These are phyloP conservation scores for Gastrodia elata DNA, from an alignment of 106 monocot genomes.

Conservation along the genomic window DNA sequence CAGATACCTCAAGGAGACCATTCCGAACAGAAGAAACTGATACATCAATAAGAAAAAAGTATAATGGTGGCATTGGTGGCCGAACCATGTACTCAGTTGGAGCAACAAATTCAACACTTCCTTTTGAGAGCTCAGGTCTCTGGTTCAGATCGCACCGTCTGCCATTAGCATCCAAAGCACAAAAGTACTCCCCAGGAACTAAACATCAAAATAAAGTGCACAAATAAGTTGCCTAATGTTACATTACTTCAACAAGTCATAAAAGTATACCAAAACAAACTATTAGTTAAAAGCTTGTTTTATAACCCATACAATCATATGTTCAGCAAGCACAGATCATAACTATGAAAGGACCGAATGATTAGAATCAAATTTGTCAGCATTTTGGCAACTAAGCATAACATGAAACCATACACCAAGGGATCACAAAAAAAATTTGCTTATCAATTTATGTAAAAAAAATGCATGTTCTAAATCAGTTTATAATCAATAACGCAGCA, in stretches of 20 bases:
- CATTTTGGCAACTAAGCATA: not conserved
- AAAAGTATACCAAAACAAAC: not conserved
- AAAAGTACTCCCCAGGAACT: slow-evolving; percentile 92
- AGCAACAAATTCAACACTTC: slow-evolving; percentile 96
- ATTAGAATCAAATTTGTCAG: not conserved
- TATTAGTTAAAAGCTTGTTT: not conserved
- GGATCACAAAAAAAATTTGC: not conserved
- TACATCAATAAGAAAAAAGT: slow-evolving; percentile 96
- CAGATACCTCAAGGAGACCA: slow-evolving; percentile 87
- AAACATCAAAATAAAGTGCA: not conserved
- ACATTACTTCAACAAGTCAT: not conserved
- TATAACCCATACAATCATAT: not conserved
- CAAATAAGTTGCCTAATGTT: not conserved
- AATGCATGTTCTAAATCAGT: no score
- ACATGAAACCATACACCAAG: not conserved
- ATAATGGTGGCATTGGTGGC: slow-evolving; percentile 93
- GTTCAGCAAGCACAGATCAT: not conserved
- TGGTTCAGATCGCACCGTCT: slow-evolving; percentile 71
- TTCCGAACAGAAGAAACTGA: slow-evolving; percentile 56
- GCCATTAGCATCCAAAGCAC: slow-evolving; percentile 72
- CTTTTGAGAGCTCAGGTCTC: slow-evolving; percentile 82
- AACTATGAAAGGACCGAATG: not conserved
- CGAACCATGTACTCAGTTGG: slow-evolving; percentile 98
- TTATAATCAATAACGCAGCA: no score
- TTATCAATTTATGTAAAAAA: no score